Base-by-base conservation (phyloP, 306 rosid genomes). In the Citrullus amarus region DNA sequence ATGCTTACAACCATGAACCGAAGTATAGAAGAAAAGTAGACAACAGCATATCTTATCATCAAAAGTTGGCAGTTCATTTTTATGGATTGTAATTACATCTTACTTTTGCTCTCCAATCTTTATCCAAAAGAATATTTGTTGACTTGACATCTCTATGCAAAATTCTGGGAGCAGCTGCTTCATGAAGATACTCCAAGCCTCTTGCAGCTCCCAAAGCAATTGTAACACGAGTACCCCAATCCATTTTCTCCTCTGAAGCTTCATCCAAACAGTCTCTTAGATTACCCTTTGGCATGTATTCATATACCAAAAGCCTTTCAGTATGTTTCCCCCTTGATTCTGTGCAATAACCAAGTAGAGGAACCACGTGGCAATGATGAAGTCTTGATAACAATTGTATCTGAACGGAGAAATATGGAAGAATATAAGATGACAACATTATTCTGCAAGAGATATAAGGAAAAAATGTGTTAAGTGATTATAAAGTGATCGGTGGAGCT, bases 201-300 rank as follows among this genome's bases (percentile, higher is more conserved):
- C 93, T 91, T 56, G 99, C 99, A 81, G 99, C 96, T 86, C 99
- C 99, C 68, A 92, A 85, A 72, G 99, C 99, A 82, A 91, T 89
- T 9, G 85, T 75, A 82, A 95, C 97, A n/a, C 99, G 93, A 71
- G 92, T 83, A 55, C 80, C 58, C 97, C 97, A 95, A 81, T 86
- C 93, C 87, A 90, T 79, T 39, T 75, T 78, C 78, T 84, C 84
- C 50, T 92, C 93, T 30, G 81, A 82, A 32, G 81, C 61, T 41
- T 87, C 91, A 86, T 95, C 97, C 82, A 95, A 86, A 80, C 86
- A 86, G 78, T 95, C 97, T 87, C 99, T 91, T 20, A 95, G 88
- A 89, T 86, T 95, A 18, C 99, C 99, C 16, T 91, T 90, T 75
- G 86, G 80, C 93, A 92, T 89, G 90, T 87, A 85, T 59, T 91